Base-by-base conservation (phyloP, 495 filamentous ascomycete genomes). In the Lepraria neglecta region DNA sequence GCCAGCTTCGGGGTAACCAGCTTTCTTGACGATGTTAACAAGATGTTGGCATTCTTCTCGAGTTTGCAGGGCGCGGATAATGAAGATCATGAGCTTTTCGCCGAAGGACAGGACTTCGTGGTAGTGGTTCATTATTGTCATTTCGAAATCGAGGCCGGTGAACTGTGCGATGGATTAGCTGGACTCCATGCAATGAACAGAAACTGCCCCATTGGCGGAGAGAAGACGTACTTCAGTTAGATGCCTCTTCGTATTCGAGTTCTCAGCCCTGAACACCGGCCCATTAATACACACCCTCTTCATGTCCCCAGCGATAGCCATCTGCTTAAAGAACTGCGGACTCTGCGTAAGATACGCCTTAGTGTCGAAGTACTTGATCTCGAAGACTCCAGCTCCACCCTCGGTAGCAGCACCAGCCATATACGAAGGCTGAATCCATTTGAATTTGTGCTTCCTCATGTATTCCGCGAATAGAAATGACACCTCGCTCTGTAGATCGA, bases 241-340 rank as follows among this genome's bases (percentile, higher is more conserved):
- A 73, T 98, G 94, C 56, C 94, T 81, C 69, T 95, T 90, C 1
- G 94, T 98, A 70, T 96, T 96, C 59, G 87, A 92, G 73, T 97
- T 96, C 77, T 97, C 94, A 0, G 94, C 94, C 70, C 92, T 83
- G 84, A 96, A 98, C 10, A 97, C 92, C 4, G 90, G 88, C 0
- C 89, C 90, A 59, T 95, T 86, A 69, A 91, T 88, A 70, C 89
- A 97, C 12, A 98, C 92, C 60, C 84, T 86, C 71, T 92, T 84
- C 72, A 94, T 83, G 56, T 95, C 94, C 67, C 91, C 90, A 27
- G 92, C 91, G 67, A 98, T 95, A 71, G 90, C 87, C 80, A 95
- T 90, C 68, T 98, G 94, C 78, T 98, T 97, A 73, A 95, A 92
- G 53, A 98, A 83, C 73, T 98, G 94, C 14, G 94, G 94, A 62